Percentiles rank a stretch among this genome's conserved stretches.
These are phyloP conservation scores for Citrullus mucosospermus DNA, from an alignment of 306 rosid genomes.

Conservation along the genomic window DNA sequence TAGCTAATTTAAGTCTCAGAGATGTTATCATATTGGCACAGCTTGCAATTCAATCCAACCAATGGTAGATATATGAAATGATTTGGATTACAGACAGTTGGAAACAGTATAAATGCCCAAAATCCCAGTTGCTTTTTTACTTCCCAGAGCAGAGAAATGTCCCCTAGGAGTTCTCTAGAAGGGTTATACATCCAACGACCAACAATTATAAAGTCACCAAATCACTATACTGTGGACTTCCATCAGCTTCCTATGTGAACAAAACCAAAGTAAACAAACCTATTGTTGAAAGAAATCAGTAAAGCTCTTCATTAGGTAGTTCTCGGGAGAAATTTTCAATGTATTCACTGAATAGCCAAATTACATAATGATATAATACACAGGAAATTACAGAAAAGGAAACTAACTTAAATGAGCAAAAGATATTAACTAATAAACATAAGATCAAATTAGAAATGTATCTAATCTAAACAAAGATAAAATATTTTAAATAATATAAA, in stretches of 20 bases:
- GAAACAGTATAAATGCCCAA: neutral
- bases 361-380: too few species aligned
- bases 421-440: neutral
- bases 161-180: neutral
- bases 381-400: neutral
- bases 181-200: neutral
- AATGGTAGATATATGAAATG: neutral
- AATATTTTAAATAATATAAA: too few species aligned
- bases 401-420: neutral
- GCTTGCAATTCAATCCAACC: neutral
- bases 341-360: too few species aligned
- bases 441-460: neutral
- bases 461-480: neutral
- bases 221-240: neutral
- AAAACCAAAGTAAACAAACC: neutral
- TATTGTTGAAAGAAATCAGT: neutral
- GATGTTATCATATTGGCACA: neutral
- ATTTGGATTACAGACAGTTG: neutral
- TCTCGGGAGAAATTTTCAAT: too few species aligned
- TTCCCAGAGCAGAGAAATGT: neutral
- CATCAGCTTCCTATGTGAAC: neutral
- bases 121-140: neutral
- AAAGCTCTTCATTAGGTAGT: neutral
- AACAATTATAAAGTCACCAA: neutral
- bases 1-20: neutral